Evolutionary conservation across 202 grass and related monocot species (phyloP).

Genomic region (Schoenoplectus tabernaemontani): DNA sequence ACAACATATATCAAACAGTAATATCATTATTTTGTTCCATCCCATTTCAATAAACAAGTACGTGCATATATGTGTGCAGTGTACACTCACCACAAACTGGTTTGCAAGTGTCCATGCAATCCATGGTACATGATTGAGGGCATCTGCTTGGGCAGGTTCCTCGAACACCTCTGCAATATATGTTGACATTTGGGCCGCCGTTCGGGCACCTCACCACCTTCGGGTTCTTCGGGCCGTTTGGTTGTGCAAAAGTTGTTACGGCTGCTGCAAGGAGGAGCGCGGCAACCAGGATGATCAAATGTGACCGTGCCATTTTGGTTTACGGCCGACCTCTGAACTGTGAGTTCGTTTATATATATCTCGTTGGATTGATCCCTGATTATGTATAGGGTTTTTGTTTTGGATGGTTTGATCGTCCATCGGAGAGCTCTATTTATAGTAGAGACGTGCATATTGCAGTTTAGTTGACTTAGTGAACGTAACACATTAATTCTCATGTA

Average conservation of each 20-base stretch:
- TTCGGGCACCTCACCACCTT: conserved; percentile 4
- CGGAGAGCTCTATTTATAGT: neutral
- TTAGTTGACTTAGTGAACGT: neutral
- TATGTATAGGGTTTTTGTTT: neutral
- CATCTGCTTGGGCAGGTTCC: neutral
- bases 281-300: neutral
- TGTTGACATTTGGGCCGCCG: neutral
- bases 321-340: neutral
- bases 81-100: conserved; percentile 13
- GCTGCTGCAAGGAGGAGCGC: neutral
- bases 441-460: neutral
- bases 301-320: neutral
- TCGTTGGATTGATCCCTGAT: neutral
- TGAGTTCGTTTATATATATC: no score
- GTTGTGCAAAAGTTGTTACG: neutral
- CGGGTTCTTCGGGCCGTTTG: neutral
- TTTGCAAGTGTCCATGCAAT: conserved; percentile 1
- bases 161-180: neutral
- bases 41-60: neutral
- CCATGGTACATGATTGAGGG: neutral
- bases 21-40: neutral
- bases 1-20: neutral
- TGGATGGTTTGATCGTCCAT: neutral
- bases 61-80: neutral
- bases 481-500: neutral